Evolutionary conservation across 768 basidiomycete species (phyloP).

Genomic region (Pisolithus marmoratus): DNA sequence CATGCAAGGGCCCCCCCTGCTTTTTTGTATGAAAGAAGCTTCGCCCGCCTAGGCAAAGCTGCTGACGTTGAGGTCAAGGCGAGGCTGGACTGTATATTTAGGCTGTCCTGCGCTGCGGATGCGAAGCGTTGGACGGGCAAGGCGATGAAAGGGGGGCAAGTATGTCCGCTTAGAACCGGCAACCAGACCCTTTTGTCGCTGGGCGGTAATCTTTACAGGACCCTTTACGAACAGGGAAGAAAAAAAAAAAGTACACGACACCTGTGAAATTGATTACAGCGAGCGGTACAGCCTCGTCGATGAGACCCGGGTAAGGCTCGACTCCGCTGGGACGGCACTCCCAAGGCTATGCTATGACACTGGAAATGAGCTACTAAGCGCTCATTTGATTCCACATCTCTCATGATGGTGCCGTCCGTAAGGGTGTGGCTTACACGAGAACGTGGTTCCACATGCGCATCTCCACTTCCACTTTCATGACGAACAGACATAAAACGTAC

Average conservation of each 20-base stretch:
- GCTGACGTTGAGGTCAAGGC: conserved; percentile 16
- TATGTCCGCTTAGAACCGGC: too few species aligned
- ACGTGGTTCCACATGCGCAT: too few species aligned
- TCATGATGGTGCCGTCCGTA: not conserved
- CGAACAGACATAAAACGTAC: too few species aligned
- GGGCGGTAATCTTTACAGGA: too few species aligned
- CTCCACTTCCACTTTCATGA: too few species aligned
- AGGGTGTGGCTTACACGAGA: not conserved
- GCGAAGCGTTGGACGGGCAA: conserved; percentile 13
- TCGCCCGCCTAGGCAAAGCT: conserved; percentile 7
- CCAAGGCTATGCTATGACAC: not conserved
- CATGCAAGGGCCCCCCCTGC: conserved; percentile 5
- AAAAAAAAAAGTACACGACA: too few species aligned
- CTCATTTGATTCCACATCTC: not conserved
- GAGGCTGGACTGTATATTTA: conserved; percentile 12
- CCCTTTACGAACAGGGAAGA: too few species aligned
- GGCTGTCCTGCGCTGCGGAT: conserved; percentile 8
- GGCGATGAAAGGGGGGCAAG: conserved; percentile 1
- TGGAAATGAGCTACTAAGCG: not conserved
- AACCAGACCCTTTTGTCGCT: too few species aligned
- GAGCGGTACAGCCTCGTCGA: not conserved
- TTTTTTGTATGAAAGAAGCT: conserved; percentile 14
- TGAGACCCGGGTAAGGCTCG: not conserved
- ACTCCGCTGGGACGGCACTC: not conserved
- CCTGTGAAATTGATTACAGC: not conserved